Base-by-base conservation (phyloP, 176 grass and related monocot species). In the Phyllostachys edulis region DNA sequence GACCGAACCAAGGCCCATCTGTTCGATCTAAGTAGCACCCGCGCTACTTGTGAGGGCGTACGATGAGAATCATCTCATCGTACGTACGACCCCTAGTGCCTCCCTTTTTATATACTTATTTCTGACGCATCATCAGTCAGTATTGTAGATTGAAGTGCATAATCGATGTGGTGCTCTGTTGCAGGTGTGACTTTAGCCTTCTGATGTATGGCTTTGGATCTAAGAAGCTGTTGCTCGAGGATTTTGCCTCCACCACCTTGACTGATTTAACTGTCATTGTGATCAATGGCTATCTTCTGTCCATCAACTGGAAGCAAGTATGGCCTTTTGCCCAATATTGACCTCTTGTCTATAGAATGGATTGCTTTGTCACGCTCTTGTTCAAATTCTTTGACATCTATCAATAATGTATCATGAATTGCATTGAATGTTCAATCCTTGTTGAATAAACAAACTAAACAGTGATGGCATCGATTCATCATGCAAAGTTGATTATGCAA, bases 201-300 rank as follows among this genome's bases (percentile, higher is more conserved):
- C 62, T 94, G 84, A 97, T 97, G 92, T 94, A 97, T 83, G 95
- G 95, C 9, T 97, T 97, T 89, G 92, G 92, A 60, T 97, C 95
- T 16, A 97, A 97, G 82, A 97, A 92, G 71, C 42, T 75, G 14
- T 44, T 84, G 71, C 71, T 84, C 15, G 90, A 97, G 86, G 90
- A 97, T 89, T 97, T 97, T 55, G 95, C 92, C 55, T 97, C 89
- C 51, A 92, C 80, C 4, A 78, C 90, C 23, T 80, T 94, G 75
- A 94, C 84, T 67, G 84, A 90, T 86, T 91, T 78, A 71, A 90
- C 83, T 71, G 88, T 97, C n/a, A 44, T 98, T 50, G 95, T 98
- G 67, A 76, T 98, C 46, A 98, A 98, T 89, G 95, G 95, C 4
- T 95, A 95, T 77, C 92, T 95, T 69, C 86, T 90, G 3, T 91